phyloP scores from a whole-genome alignment of 2,329 filamentous ascomycete species.

The Fusarium begoniae region DNA sequence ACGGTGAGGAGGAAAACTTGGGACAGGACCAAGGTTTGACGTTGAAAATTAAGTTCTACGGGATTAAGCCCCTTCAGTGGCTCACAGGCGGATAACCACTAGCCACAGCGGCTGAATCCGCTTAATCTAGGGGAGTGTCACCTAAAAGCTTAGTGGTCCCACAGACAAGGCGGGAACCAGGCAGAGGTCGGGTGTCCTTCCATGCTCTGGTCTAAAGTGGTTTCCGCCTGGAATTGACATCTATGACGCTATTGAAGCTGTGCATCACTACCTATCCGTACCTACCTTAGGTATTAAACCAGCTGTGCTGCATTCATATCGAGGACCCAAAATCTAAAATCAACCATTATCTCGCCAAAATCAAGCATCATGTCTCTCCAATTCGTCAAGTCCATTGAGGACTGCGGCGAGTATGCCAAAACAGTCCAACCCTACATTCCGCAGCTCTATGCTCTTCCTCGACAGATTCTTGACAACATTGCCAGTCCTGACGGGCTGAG shows the following conservation, averaged over 20 bases:
- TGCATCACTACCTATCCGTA: background rate
- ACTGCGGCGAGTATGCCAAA: conserved; percentile 79
- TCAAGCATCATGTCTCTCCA: conserved; percentile 72
- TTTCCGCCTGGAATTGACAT: conserved; percentile 3
- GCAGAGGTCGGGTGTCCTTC: conserved; percentile 15
- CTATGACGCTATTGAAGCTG: conserved; percentile 31
- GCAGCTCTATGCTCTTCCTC: conserved; percentile 75
- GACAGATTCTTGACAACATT: conserved; percentile 67
- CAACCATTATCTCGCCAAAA: conserved; percentile 27
- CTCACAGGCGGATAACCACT: conserved; percentile 25
- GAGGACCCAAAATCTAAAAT: background rate
- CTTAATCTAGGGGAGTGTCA: conserved; percentile 1
- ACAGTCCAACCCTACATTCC: conserved; percentile 79
- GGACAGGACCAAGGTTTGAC: background rate
- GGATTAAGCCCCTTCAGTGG: conserved; percentile 19
- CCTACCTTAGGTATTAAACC: conserved; percentile 12
- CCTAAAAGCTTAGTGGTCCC: conserved; percentile 15
- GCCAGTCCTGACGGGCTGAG: conserved; percentile 69
- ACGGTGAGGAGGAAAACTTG: conserved; percentile 10
- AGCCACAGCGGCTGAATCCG: conserved; percentile 41
- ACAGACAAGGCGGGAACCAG: background rate
- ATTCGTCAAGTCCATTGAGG: conserved; percentile 71
- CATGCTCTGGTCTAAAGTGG: background rate
- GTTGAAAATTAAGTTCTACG: conserved; percentile 21
- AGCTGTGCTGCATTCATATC: background rate